Base-by-base conservation (phyloP, 148 eudicot genomes). In the Chenopodium berlandieri region DNA sequence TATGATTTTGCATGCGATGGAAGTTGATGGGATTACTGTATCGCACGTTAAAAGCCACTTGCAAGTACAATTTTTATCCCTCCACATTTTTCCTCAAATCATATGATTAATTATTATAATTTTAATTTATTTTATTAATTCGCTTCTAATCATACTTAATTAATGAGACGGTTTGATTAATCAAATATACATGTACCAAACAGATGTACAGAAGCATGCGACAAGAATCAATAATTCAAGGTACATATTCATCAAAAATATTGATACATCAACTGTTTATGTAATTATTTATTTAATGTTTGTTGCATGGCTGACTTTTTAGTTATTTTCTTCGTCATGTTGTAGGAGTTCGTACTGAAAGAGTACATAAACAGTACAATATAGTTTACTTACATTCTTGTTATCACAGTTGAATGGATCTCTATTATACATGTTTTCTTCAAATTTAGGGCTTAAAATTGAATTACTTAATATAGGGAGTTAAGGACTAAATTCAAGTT, bases 1-100 rank as follows among this genome's bases (percentile, higher is more conserved):
- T 3, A 77, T 72, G 58, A 77, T 84, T 46, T 67, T 71, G n/a
- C 68, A 64, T 2, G 47, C 37, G 0, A 84, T 84, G 83, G 73
- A 34, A 7, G 81, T 72, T 1, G 60, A 52, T 5, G 83, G 75
- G 14, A 46, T 81, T 13, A 72, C 73, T 9, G 83, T 81, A 12
- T 73, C 83, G 3, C 81, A 84, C 54, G 78, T 84, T 4, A 84
- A 84, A 30, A 84, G 86, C 14, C 83, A 84, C 27, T 75, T 84
- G 3, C 86, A 84, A 74, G 83, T 84, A 72, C 6, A 12, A 50
- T 30, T 12, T 37, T 16, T 1, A 19, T 48, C 20, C 10, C 7
- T 31, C 4, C 3, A 1, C 40, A 6, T 64, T 20, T 31, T 32
- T 4, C 31, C 4, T 37, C 6, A 40, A 14, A 12, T 5, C 22